Percentiles rank a stretch among this genome's conserved stretches.
phyloP scores from a whole-genome alignment of 768 basidiomycete species.

The Phanerochaete carnosa region DNA sequence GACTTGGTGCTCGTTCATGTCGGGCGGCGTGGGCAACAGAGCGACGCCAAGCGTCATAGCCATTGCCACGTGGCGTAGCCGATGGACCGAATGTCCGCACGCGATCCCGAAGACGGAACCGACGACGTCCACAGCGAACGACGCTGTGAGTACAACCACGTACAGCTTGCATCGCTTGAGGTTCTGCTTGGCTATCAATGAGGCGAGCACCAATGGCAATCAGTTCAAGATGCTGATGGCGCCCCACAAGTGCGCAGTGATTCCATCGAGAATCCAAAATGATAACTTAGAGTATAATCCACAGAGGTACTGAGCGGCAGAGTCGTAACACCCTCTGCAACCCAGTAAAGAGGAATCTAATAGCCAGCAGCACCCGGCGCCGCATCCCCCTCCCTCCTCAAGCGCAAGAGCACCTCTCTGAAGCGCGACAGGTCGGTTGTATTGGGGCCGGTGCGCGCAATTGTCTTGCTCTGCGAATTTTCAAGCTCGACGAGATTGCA shows the following conservation, averaged over 20 bases:
- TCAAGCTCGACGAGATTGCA: constrained; percentile 81
- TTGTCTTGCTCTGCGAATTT: constrained; percentile 97
- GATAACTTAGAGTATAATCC: not conserved
- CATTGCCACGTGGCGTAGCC: not conserved
- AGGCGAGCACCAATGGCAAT: too few species aligned
- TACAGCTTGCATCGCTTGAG: too few species aligned
- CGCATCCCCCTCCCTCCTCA: constrained; percentile 86
- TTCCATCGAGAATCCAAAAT: not conserved
- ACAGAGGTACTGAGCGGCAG: not conserved
- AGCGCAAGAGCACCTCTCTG: constrained; percentile 87
- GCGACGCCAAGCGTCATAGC: not conserved
- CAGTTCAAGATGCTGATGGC: too few species aligned
- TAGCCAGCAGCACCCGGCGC: constrained; percentile 95
- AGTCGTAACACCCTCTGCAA: not conserved
- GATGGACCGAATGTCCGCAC: not conserved
- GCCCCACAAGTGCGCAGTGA: too few species aligned
- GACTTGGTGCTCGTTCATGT: not conserved
- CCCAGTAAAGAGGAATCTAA: constrained; percentile 32
- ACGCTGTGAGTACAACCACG: too few species aligned
- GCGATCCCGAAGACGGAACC: too few species aligned
- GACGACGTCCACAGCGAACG: too few species aligned
- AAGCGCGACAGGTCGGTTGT: constrained; percentile 88
- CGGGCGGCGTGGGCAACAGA: not conserved
- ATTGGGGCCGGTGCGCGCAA: constrained; percentile 79
- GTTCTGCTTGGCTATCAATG: too few species aligned